Base-by-base conservation (phyloP, 129 eudicot species). In the Gnaphalium uliginosum region DNA sequence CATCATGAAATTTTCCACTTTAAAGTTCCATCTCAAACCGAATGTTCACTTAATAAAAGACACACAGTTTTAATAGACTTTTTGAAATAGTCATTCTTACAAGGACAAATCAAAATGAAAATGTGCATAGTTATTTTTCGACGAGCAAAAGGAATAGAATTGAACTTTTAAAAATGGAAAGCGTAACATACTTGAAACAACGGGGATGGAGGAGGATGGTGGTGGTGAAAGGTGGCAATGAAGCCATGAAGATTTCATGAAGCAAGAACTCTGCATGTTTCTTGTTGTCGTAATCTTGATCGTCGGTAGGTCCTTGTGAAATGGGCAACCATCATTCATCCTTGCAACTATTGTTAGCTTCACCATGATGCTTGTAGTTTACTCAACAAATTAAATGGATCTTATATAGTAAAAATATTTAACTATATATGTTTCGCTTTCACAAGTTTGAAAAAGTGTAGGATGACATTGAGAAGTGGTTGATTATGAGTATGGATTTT, bases 231-330 rank as follows among this genome's bases (percentile, higher is more conserved):
- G 79, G 66, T 76, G 87, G 83, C 83, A 87, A 79, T 23, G 89
- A 77, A 51, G 54, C 83, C 72, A 74, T 71, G 66, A 85, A 84
- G 80, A 84, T 85, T 78, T 87, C 87, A 66, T 67, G 75, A 53
- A 87, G 81, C 65, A 87, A 43, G 51, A 85, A 87, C 74, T 87
- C 87, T 59, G 77, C 89, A 66, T 85, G 82, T 80, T 87, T 80
- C 80, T 82, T 82, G 80, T 73, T 79, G 73, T 58, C 1, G 27
- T 22, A 21, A 58, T 58, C 26, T 58, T 53, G 26, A 60, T 41
- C 53, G 76, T 82, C 79, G 3, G 71, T 41, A 32, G 89, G 82
- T 32, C 84, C 81, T 82, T 85, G 82, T 60, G 89, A 87, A 22
- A 87, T 64, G 3, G 89, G 87, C 65, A 87, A 35, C 89, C 92